phyloP scores from a whole-genome alignment of 768 basidiomycete species.

The Tricholoma bakamatsutake region DNA sequence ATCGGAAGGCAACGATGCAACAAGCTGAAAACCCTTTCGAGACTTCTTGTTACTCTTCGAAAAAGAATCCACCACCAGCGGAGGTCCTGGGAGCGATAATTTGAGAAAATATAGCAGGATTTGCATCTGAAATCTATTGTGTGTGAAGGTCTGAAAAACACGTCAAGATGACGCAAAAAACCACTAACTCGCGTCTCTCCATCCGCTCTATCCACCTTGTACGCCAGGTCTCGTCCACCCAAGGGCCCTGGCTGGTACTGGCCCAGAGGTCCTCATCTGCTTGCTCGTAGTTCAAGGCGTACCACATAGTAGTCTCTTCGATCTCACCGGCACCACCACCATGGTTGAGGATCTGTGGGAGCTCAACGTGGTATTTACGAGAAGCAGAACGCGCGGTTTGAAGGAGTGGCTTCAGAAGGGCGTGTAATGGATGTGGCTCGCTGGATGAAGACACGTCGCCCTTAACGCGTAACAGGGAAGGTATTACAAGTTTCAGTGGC shows the following conservation, averaged over 20 bases:
- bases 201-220: constrained; percentile 54
- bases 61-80: constrained; percentile 36
- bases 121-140: constrained; percentile 62
- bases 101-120: constrained; percentile 65
- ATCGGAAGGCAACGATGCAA: constrained; percentile 16
- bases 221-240: constrained; percentile 51
- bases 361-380: constrained; percentile 60
- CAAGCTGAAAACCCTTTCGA: constrained; percentile 14
- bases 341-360: constrained; percentile 52
- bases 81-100: constrained; percentile 59
- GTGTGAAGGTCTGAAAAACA: not conserved
- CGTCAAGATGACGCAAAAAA: not conserved
- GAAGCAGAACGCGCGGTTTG: constrained; percentile 48
- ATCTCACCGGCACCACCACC: constrained; percentile 56
- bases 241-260: constrained; percentile 26
- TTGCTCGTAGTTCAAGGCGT: constrained; percentile 57
- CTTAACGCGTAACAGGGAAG: constrained; percentile 48
- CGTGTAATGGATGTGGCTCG: constrained; percentile 49
- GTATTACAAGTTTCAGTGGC: constrained; percentile 54
- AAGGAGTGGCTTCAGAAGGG: constrained; percentile 54
- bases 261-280: constrained; percentile 25
- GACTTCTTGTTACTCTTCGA: constrained; percentile 25
- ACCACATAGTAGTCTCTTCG: constrained; percentile 80
- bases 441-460: constrained; percentile 22
- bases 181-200: constrained; percentile 60